These are phyloP conservation scores for Suaeda aralocaspica DNA, from an alignment of 148 eudicot species.

Conservation along the genomic window DNA sequence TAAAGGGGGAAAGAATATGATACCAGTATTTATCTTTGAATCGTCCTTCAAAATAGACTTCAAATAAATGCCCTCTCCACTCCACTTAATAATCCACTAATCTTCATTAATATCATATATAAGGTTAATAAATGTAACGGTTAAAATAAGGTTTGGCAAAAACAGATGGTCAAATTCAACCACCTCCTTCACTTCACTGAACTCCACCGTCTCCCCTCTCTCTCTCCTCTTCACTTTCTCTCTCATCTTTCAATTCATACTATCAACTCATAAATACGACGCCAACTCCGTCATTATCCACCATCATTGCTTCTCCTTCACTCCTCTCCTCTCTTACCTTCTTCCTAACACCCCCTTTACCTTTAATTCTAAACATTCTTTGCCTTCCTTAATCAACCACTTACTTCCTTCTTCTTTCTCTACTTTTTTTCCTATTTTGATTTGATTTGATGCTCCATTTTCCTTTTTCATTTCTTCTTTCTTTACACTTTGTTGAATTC, in stretches of 20 bases:
- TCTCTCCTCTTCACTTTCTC: background rate
- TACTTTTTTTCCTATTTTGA: background rate
- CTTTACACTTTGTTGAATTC: background rate
- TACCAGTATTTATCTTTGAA: no score
- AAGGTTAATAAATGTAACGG: no score
- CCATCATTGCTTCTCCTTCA: conserved; percentile 24
- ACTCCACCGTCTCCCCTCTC: background rate
- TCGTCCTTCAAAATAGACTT: no score
- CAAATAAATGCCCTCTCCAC: no score
- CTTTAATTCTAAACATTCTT: conserved; percentile 20
- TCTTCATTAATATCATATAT: no score
- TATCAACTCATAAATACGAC: conserved; percentile 18
- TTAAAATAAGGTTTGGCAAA: no score
- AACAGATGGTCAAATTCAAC: background rate
- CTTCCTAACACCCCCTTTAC: conserved; percentile 13
- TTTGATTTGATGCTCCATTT: background rate
- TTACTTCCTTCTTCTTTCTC: background rate
- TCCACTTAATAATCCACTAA: no score
- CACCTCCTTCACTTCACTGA: conserved; percentile 1
- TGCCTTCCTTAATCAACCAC: background rate
- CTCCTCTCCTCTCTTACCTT: conserved; percentile 19
- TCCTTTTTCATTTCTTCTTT: background rate
- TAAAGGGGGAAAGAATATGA: no score
- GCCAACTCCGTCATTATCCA: conserved; percentile 16
- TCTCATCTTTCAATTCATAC: background rate